These are phyloP conservation scores for Venturia oleaginea DNA, from an alignment of 2,329 filamentous ascomycete species.

Conservation along the genomic window DNA sequence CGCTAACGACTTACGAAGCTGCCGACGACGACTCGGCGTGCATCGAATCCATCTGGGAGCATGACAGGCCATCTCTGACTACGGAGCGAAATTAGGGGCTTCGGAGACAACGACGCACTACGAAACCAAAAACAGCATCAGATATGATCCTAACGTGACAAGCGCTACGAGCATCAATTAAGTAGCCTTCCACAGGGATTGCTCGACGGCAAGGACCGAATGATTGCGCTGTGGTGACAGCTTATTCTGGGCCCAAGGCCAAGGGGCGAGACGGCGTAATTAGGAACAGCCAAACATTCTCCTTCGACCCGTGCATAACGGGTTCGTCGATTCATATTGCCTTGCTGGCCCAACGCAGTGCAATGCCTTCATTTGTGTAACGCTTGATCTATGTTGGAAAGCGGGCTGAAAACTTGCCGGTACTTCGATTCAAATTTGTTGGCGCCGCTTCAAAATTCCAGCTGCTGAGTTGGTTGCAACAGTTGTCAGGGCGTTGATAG, in stretches of 20 bases:
- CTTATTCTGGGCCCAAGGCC: background rate
- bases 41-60: background rate
- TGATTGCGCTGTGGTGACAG: background rate
- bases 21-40: conserved; percentile 3
- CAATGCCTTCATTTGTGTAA: background rate
- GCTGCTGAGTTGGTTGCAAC: background rate
- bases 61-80: background rate
- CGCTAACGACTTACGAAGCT: background rate
- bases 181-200: background rate
- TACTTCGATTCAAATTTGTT: background rate
- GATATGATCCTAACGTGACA: background rate
- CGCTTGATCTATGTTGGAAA: background rate
- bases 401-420: background rate
- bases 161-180: conserved; percentile 1
- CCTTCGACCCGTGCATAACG: background rate
- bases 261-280: conserved; percentile 5
- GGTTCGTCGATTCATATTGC: background rate
- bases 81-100: background rate
- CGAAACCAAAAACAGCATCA: background rate
- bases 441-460: background rate
- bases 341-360: background rate
- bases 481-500: background rate
- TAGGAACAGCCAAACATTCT: background rate
- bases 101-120: background rate
- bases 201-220: background rate